These are phyloP conservation scores for Reticulascus tulasneorum DNA, from an alignment of 2,329 filamentous ascomycete species.

Conservation along the genomic window DNA sequence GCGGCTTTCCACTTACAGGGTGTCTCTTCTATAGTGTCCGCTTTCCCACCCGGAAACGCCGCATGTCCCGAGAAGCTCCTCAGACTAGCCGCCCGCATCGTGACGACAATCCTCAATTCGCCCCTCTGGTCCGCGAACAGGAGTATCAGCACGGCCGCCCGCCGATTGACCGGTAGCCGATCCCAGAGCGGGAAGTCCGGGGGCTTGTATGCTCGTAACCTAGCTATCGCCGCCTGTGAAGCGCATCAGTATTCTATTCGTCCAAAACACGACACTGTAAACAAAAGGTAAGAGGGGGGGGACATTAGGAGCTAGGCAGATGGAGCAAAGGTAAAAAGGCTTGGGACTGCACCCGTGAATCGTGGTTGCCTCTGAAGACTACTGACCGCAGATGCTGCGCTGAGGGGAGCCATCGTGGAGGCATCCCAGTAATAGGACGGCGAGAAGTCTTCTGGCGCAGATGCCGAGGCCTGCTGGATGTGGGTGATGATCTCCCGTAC, in stretches of 20 bases:
- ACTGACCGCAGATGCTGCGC: slow-evolving; percentile 51
- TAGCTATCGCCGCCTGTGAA: slow-evolving; percentile 53
- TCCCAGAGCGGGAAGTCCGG: slow-evolving; percentile 61
- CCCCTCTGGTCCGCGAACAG: slow-evolving; percentile 81
- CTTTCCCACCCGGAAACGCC: slow-evolving; percentile 78
- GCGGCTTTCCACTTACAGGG: slow-evolving; percentile 43
- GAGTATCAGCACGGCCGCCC: slow-evolving; percentile 83
- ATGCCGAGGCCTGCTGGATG: slow-evolving; percentile 11
- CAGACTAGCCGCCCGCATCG: slow-evolving; percentile 61
- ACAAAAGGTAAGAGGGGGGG: neutral
- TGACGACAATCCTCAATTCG: slow-evolving; percentile 69
- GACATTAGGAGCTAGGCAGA: neutral
- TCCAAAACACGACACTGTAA: slow-evolving; percentile 1
- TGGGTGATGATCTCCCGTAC: slow-evolving; percentile 14
- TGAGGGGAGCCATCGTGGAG: slow-evolving; percentile 53
- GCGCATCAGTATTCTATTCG: slow-evolving; percentile 14
- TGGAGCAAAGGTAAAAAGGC: neutral
- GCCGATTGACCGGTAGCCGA: slow-evolving; percentile 56
- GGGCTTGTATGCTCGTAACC: slow-evolving; percentile 57
- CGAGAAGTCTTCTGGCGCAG: neutral
- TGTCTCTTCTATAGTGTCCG: slow-evolving; percentile 53
- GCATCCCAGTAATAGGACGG: slow-evolving; percentile 60
- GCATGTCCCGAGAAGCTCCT: slow-evolving; percentile 78
- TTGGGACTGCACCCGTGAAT: neutral
- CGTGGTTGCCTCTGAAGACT: slow-evolving; percentile 5